Conservation (phyloP, 2,329 filamentous ascomycete genomes). For the Fusarium robinianum region DNA sequence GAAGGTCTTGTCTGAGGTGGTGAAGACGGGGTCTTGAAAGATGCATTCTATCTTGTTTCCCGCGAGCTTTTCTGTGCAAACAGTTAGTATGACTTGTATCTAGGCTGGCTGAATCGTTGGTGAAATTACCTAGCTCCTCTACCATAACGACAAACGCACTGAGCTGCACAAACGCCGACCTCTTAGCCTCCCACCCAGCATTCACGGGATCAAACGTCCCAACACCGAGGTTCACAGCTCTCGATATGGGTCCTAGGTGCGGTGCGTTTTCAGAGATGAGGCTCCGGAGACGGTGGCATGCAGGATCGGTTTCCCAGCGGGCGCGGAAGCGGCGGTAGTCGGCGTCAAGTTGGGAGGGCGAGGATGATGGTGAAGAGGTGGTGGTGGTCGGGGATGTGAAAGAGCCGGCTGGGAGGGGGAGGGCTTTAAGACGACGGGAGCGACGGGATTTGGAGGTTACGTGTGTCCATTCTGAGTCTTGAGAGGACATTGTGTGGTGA, state of each 20-base stretch:
- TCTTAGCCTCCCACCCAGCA: conserved; percentile 50
- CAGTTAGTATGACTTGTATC: conserved; percentile 2
- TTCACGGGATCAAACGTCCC: conserved; percentile 59
- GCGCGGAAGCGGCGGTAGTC: conserved; percentile 37
- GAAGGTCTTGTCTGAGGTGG: conserved; percentile 53
- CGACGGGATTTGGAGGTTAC: conserved; percentile 33
- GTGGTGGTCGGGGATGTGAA: too few relatives aligned
- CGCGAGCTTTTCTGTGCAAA: conserved; percentile 22
- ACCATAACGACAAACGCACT: conserved; percentile 57
- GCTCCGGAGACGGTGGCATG: conserved; percentile 40
- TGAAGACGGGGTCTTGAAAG: conserved; percentile 61
- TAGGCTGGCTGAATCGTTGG: background rate
- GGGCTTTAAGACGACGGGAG: conserved; percentile 2
- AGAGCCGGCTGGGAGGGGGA: conserved; percentile 5
- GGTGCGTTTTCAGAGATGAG: conserved; percentile 39
- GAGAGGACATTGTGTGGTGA: conserved; percentile 2
- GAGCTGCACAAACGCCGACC: conserved; percentile 56
- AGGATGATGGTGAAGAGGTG: conserved; percentile 12
- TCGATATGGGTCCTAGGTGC: conserved; percentile 14
- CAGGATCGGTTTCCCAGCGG: conserved; percentile 36
- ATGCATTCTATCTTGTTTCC: conserved; percentile 46
- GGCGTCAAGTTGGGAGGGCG: conserved; percentile 35
- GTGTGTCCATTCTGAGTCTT: conserved; percentile 32
- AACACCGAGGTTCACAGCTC: conserved; percentile 58
- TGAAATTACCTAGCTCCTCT: conserved; percentile 45